Base-by-base conservation (phyloP, 2,329 filamentous ascomycete species). In the Dothistroma pini region DNA sequence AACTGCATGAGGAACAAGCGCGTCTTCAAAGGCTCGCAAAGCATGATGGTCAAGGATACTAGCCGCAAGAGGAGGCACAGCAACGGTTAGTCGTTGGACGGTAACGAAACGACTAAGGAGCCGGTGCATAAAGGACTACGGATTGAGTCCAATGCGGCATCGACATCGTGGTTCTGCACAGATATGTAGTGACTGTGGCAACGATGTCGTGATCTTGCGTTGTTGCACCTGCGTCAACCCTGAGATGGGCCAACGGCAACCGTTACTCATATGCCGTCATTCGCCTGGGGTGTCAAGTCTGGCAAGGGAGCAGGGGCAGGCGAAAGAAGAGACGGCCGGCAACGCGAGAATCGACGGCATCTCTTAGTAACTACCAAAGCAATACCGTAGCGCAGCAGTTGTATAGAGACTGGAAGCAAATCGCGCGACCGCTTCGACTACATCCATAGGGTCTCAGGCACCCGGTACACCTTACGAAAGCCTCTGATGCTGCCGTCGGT, bases 1-100 rank as follows among this genome's bases (percentile, higher is more conserved):
- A 57, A 63, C 29, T 35, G 32, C 29, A 48, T 41, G 21, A 38
- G 60, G 25, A 41, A 19, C 4, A 52, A 53, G 29, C 29, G 50
- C 12, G n/a, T 44, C 12, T 44, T 16, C 12, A 44, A 44, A 44
- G 38, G 16, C 16, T n/a, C 38, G 38, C 38, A 44, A 44, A 10
- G 38, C 16, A 44, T 44, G n/a, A 12, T 16, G 38, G 16, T 44
- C 14, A 12, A 44, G 16, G 7, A 16, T 16, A n/a, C 7, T 12
- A 44, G 38, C 16, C 38, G 38, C 7, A 44, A 19, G 38, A 44
- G 6, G 38, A 16, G 6, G 38, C 38, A 16, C 16, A 44, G 38
- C 16, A 44, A 16, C 38, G 9, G 4, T 44, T 10, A n/a, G 14
- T 9, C 16, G n/a, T 44, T 19, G 8, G 41, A 44, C 14, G n/a